Evolutionary conservation across 2,329 filamentous ascomycete genomes (phyloP).

Genomic region (Eurotiales sp.): DNA sequence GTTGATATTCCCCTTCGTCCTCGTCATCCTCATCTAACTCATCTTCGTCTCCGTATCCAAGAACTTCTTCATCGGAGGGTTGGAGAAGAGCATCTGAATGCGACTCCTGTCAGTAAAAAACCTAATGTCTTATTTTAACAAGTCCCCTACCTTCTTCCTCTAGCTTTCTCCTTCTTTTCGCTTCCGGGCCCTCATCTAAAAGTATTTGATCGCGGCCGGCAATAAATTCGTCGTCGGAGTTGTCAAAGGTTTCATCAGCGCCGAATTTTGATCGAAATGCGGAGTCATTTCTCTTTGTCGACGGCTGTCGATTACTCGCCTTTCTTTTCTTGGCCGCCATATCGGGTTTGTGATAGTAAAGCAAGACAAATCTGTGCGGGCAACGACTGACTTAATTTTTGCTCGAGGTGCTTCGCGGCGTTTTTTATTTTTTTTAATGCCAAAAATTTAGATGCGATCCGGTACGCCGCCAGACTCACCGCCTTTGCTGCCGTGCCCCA

Average conservation of each 20-base stretch:
- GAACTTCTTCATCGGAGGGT: slow-evolving; percentile 60
- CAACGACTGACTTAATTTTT: slow-evolving; percentile 3
- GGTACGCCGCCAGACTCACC: slow-evolving; percentile 22
- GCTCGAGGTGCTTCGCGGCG: not conserved
- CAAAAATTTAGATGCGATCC: slow-evolving; percentile 33
- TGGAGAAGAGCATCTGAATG: slow-evolving; percentile 54
- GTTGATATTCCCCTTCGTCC: slow-evolving; percentile 34
- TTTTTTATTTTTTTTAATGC: slow-evolving; percentile 3
- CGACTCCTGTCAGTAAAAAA: slow-evolving; percentile 18
- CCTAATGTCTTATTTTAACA: not conserved
- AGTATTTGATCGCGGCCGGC: slow-evolving; percentile 80
- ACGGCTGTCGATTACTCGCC: slow-evolving; percentile 49
- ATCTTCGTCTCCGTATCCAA: slow-evolving; percentile 51
- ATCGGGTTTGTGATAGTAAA: not conserved
- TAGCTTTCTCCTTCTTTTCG: slow-evolving; percentile 70
- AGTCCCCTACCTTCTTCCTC: slow-evolving; percentile 59
- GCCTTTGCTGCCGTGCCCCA: slow-evolving; percentile 17
- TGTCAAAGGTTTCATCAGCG: slow-evolving; percentile 70
- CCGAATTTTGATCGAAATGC: slow-evolving; percentile 33
- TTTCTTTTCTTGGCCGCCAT: slow-evolving; percentile 60
- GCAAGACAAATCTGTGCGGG: slow-evolving; percentile 9
- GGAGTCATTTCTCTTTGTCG: slow-evolving; percentile 28
- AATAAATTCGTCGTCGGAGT: slow-evolving; percentile 93
- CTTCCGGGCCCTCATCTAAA: slow-evolving; percentile 74
- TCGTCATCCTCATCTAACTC: slow-evolving; percentile 45